These are phyloP conservation scores for Daucus carota DNA, from an alignment of 129 eudicot genomes.

Conservation along the genomic window DNA sequence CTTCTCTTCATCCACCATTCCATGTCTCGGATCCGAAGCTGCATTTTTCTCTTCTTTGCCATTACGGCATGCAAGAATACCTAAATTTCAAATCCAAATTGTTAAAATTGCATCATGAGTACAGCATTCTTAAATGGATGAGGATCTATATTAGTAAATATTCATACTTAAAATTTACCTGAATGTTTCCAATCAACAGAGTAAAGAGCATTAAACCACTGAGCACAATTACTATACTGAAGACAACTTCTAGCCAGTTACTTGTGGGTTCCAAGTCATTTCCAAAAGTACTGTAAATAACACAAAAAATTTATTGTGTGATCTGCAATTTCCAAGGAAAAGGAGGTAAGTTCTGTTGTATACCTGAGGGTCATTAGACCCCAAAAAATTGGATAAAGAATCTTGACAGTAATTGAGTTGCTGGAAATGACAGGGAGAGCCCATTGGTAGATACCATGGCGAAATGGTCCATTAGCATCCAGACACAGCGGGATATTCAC, in stretches of 20 bases:
- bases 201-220: conserved; percentile 88
- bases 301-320: neutral
- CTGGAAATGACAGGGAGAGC: conserved; percentile 33
- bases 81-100: conserved; percentile 24
- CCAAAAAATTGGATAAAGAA: conserved; percentile 29
- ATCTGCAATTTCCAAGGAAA: neutral
- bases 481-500: conserved; percentile 19
- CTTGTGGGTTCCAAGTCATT: conserved; percentile 89
- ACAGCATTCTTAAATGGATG: neutral
- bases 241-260: conserved; percentile 74
- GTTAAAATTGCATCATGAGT: neutral
- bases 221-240: conserved; percentile 66
- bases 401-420: conserved; percentile 27
- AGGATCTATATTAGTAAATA: neutral
- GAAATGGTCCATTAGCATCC: conserved; percentile 21
- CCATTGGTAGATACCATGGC: conserved; percentile 21
- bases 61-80: conserved; percentile 91
- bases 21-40: conserved; percentile 80
- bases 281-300: conserved; percentile 62
- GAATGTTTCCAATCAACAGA: conserved; percentile 82
- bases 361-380: conserved; percentile 26
- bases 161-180: conserved; percentile 33
- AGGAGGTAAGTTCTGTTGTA: neutral
- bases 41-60: conserved; percentile 95
- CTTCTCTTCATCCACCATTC: conserved; percentile 99